phyloP scores from a whole-genome alignment of 768 basidiomycete species.

The Psilocybe tampanensis region DNA sequence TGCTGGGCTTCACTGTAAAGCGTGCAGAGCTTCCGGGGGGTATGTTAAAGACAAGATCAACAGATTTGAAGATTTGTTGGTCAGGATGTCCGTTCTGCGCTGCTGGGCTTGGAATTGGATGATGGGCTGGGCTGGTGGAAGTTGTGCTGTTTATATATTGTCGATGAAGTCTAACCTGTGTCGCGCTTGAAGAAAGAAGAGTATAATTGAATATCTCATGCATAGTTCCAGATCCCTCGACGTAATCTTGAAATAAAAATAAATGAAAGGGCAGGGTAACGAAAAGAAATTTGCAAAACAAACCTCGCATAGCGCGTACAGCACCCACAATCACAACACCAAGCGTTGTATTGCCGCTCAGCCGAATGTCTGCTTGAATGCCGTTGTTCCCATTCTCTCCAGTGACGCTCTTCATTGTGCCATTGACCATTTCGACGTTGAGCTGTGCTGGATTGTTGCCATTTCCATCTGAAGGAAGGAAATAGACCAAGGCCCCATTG shows the following conservation, averaged over 20 bases:
- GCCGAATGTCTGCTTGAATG: constrained; percentile 35
- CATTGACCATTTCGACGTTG: constrained; percentile 22
- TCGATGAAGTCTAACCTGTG: constrained; percentile 38
- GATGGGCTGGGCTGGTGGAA: background rate
- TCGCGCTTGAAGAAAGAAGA: constrained; percentile 31
- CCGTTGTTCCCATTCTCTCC: constrained; percentile 33
- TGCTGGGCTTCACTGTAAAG: constrained; percentile 34
- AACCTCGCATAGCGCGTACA: constrained; percentile 42
- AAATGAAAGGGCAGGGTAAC: background rate
- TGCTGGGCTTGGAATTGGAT: background rate
- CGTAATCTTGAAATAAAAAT: constrained; percentile 33
- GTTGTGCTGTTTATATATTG: constrained; percentile 42
- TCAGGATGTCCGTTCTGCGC: constrained; percentile 11
- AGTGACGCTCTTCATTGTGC: constrained; percentile 19
- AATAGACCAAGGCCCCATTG: constrained; percentile 43
- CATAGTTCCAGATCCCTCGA: constrained; percentile 40
- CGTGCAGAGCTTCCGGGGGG: constrained; percentile 25
- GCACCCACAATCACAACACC: constrained; percentile 46
- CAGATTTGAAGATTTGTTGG: constrained; percentile 27
- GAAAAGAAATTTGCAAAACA: background rate
- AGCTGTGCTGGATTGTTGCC: background rate
- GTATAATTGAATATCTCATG: constrained; percentile 50
- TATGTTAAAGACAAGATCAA: constrained; percentile 31
- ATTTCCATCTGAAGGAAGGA: constrained; percentile 29
- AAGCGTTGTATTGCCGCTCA: constrained; percentile 36